Base-by-base conservation (phyloP, 148 eudicot genomes). In the Arctostaphylos glauca region DNA sequence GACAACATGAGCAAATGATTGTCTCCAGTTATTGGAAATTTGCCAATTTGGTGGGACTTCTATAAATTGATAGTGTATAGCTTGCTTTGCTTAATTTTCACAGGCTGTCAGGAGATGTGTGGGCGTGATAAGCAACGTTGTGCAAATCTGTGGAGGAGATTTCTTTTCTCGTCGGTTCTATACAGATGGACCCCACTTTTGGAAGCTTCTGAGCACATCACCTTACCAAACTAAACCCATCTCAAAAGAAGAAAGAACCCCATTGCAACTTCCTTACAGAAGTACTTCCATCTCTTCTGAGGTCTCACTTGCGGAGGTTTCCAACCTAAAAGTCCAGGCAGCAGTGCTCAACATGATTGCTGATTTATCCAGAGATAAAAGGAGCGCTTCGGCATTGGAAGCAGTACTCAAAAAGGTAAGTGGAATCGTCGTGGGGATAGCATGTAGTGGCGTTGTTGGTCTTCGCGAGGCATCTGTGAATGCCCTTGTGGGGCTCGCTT, bases 141-240 rank as follows among this genome's bases (percentile, higher is more conserved):
- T 96, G 47, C 91, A 80, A 83, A 87, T 89, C 64, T 90, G 95
- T 15, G 98, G 99, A 6, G 99, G 99, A 58, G 91, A 94, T 83
- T 96, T 96, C 92, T 96, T 96, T 83, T 87, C 97, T 41, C 95
- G 99, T 9, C 97, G 99, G 75, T 93, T 96, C 77, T 85, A 87
- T 62, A 83, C 80, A 3, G 99, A 96, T 10, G 99, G 99, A 2
- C 60, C 83, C 80, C 93, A 93, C 87, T 84, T 96, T 85, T 94
- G 98, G 98, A 94, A 91, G 87, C 93, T 94, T 80, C 90, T 94
- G 31, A 86, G 87, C 77, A 82, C 92, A 49, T 94, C 98, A 8
- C 99, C 99, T 15, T 93, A 92, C 82, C 87, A 86, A 80, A 87
- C 77, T 73, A 90, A 88, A 86, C 87, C 91, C 72, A 80, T 89